Conservation (phyloP, 345 rosid species). For the Citrus sp. region DNA sequence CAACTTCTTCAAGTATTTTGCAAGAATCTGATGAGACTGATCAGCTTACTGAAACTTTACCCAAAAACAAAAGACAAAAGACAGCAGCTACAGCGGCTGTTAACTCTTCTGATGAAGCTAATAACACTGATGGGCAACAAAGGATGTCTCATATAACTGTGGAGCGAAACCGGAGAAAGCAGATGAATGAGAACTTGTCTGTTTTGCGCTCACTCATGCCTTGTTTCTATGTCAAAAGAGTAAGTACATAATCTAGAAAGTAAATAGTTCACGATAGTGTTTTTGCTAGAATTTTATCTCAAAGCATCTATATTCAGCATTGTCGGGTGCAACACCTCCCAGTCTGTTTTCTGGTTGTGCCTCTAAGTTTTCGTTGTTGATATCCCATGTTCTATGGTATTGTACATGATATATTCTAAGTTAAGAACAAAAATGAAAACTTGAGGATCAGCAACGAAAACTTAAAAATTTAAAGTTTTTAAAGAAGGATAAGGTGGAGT, state of each 20-base stretch:
- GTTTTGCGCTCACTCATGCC: constrained; percentile 94
- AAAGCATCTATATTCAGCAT: too few species aligned
- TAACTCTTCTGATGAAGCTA: constrained; percentile 24
- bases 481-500: background rate
- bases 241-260: constrained; percentile 18
- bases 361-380: too few species aligned
- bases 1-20: constrained; percentile 24
- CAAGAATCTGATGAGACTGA: constrained; percentile 45
- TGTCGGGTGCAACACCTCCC: too few species aligned
- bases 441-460: too few species aligned
- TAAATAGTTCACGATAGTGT: background rate
- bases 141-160: constrained; percentile 84
- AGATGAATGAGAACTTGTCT: constrained; percentile 87
- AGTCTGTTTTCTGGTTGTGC: too few species aligned
- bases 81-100: background rate
- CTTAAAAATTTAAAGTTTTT: too few species aligned
- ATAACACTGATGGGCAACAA: constrained; percentile 53
- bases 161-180: constrained; percentile 97
- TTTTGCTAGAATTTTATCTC: background rate
- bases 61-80: constrained; percentile 47
- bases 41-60: constrained; percentile 27
- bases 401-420: too few species aligned
- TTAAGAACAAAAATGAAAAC: too few species aligned
- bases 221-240: constrained; percentile 97
- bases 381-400: too few species aligned